These are phyloP conservation scores for Penicillium egyptiacum DNA, from an alignment of 495 filamentous ascomycete genomes.

Conservation along the genomic window DNA sequence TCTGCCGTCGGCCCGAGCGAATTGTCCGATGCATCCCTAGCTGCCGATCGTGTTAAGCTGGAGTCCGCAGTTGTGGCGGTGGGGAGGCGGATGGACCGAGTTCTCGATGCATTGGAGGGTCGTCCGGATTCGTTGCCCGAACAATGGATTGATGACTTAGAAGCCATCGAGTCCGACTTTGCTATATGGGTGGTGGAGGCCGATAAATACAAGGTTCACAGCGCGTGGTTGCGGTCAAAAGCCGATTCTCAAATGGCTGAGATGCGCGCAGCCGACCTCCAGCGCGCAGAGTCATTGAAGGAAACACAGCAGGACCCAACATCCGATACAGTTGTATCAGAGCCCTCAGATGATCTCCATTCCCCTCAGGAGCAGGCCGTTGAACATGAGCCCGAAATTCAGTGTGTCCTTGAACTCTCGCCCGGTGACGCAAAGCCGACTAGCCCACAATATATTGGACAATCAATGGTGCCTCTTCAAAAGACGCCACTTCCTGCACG, in stretches of 20 bases:
- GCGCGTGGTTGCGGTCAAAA: conserved; percentile 39
- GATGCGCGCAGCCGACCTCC: background rate
- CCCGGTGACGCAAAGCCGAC: background rate
- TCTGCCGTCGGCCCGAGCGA: conserved; percentile 20
- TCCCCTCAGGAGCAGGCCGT: conserved; percentile 4
- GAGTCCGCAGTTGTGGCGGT: conserved; percentile 66
- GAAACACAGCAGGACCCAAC: background rate
- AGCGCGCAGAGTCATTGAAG: conserved; percentile 3
- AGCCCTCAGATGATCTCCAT: background rate
- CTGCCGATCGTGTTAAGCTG: conserved; percentile 62
- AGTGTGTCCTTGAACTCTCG: background rate
- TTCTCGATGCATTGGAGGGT: conserved; percentile 84
- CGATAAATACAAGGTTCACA: conserved; percentile 45
- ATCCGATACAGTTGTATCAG: background rate
- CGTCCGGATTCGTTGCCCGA: conserved; percentile 81
- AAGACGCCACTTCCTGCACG: background rate
- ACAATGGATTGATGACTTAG: conserved; percentile 81
- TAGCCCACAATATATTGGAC: background rate
- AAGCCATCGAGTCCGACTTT: conserved; percentile 77
- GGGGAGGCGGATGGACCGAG: conserved; percentile 72
- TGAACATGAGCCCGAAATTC: background rate
- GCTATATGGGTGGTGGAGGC: conserved; percentile 68
- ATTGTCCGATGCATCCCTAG: conserved; percentile 53
- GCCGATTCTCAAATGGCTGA: conserved; percentile 12
- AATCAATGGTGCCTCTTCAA: background rate